These are phyloP conservation scores for Brassica cretica DNA, from an alignment of 345 rosid genomes.

Conservation along the genomic window DNA sequence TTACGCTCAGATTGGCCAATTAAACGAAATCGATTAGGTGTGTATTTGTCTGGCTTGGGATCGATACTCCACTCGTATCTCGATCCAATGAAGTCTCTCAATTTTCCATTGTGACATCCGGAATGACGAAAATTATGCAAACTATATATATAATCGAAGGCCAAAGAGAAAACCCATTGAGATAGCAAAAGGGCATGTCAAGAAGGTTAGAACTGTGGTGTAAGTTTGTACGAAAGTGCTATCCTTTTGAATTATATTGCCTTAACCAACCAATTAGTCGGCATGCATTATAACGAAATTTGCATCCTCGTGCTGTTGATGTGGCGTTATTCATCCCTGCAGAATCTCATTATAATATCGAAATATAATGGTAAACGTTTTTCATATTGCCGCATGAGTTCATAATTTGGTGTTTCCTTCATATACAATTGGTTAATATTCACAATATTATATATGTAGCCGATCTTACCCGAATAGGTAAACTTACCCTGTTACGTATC, in stretches of 20 bases:
- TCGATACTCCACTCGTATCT: conserved; percentile 37
- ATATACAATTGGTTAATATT: not conserved
- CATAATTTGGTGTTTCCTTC: not conserved
- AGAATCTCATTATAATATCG: not conserved
- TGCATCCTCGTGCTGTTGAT: not conserved
- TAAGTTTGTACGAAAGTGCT: conserved; percentile 2
- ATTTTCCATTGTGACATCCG: conserved; percentile 29
- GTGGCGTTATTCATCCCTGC: not conserved
- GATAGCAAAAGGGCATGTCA: conserved; percentile 17
- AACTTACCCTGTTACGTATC: not conserved
- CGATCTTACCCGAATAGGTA: not conserved
- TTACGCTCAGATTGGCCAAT: conserved; percentile 29
- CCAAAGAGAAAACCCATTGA: not conserved
- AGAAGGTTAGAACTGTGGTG: not conserved
- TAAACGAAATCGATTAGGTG: conserved; percentile 32
- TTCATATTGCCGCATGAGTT: not conserved
- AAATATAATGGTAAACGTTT: not conserved
- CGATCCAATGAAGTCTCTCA: conserved; percentile 35
- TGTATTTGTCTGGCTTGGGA: conserved; percentile 36
- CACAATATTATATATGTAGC: not conserved
- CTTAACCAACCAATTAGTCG: conserved; percentile 3
- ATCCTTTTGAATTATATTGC: not conserved
- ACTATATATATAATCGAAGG: conserved; percentile 6
- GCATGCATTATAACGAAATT: conserved; percentile 9
- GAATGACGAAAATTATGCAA: conserved; percentile 25